Base-by-base conservation (phyloP, 2,329 filamentous ascomycete species). In the Colletotrichum filicis region DNA sequence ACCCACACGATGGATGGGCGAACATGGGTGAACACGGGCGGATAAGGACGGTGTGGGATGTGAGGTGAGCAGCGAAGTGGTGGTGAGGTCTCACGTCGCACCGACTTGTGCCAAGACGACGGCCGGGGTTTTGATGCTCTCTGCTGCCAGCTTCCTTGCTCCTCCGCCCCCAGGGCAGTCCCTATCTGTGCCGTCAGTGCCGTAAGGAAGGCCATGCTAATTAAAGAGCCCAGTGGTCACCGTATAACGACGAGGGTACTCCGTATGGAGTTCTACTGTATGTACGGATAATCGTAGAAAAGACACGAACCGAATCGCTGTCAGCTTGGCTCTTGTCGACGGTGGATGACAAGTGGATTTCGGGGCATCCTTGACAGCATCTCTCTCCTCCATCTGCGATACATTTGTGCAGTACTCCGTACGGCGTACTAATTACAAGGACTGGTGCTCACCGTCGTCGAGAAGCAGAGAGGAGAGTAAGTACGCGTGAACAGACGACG, bases 1-100 rank as follows among this genome's bases (percentile, higher is more conserved):
- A 60, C 70, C 70, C 66, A 60, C 60, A 60, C 55, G 53, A 73
- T 63, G 60, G n/a, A 26, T 24, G 24, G 22, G 26, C 8, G 42
- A 49, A 49, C 42, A 30, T 67, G 53, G 60, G 55, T 60, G 70
- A 61, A 58, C 30, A 56, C 68, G 59, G 66, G 42, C 66, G 67
- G 71, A 73, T 65, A 71, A 66, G 66, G 42, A 73, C 56, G 69
- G 61, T 66, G 62, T 57, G 61, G 60, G 71, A 73, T 69, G 66
- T 59, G 69, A 65, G 70, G 60, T 70, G 37, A 42, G 37, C 16
- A 42, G 16, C 6, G 37, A 42, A 19, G 37, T 42, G 37, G 37
- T 42, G 37, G 37, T 42, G 66, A 73, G 56, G 71, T 73, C 71
- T 73, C 71, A 73, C 49, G 66, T 70, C 60, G 70, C 46, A 69